Conservation (phyloP, 2,329 filamentous ascomycete genomes). For the Sarocladium strictum region DNA sequence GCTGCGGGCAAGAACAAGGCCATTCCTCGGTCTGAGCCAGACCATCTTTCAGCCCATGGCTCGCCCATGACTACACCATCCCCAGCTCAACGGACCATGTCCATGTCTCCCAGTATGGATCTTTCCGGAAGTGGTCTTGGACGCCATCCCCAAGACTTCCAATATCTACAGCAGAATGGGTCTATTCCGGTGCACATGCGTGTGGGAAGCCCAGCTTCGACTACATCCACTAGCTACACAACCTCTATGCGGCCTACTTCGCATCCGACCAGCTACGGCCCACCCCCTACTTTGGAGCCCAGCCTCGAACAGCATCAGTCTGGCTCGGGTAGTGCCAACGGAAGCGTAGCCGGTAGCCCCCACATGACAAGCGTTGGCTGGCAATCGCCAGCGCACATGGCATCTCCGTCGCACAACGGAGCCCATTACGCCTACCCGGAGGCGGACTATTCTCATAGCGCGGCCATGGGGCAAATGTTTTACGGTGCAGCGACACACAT, state of each 20-base stretch:
- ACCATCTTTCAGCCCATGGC: conserved; percentile 63
- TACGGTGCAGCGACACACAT: conserved; percentile 60
- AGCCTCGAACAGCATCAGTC: conserved; percentile 71
- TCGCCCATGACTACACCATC: conserved; percentile 78
- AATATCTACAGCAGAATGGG: conserved; percentile 67
- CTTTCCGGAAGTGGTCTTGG: conserved; percentile 65
- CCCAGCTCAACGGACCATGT: conserved; percentile 70
- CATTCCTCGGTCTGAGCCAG: conserved; percentile 58
- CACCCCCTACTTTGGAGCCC: conserved; percentile 78
- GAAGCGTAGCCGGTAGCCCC: conserved; percentile 77
- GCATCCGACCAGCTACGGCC: conserved; percentile 77
- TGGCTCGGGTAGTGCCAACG: conserved; percentile 61
- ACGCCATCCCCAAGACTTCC: conserved; percentile 57
- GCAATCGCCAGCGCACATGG: conserved; percentile 76
- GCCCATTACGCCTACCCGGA: conserved; percentile 76
- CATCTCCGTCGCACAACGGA: conserved; percentile 62
- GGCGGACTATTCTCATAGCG: conserved; percentile 55
- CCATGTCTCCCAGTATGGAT: conserved; percentile 73
- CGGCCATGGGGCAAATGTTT: conserved; percentile 62
- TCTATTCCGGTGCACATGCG: conserved; percentile 80
- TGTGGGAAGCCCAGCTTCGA: conserved; percentile 63
- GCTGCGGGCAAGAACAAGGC: conserved; percentile 45
- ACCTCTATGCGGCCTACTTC: conserved; percentile 67
- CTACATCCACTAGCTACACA: conserved; percentile 52
- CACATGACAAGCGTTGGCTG: conserved; percentile 79